phyloP scores from a whole-genome alignment of 2,329 filamentous ascomycete species.

The Clarireedia homoeocarpa region DNA sequence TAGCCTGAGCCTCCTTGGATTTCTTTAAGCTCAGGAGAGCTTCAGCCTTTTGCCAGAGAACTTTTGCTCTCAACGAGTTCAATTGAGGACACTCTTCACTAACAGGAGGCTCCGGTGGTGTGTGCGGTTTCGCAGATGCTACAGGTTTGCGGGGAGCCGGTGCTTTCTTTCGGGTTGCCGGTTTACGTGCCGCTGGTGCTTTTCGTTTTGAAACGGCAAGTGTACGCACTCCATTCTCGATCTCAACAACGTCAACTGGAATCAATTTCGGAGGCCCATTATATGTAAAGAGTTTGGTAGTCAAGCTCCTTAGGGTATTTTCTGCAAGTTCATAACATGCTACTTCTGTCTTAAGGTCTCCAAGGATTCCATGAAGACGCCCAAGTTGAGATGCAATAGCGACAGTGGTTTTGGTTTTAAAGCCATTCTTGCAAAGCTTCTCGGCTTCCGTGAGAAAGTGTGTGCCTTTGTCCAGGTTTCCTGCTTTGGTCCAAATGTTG shows the following conservation, averaged over 20 bases:
- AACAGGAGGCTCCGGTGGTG: conserved; percentile 16
- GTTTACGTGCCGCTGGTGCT: conserved; percentile 20
- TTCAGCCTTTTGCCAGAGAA: conserved; percentile 43
- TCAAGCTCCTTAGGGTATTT: conserved; percentile 36
- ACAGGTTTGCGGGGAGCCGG: conserved; percentile 25
- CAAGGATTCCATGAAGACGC: conserved; percentile 42
- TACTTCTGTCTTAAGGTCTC: conserved; percentile 40
- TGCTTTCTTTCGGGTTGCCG: conserved; percentile 22
- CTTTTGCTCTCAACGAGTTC: conserved; percentile 37
- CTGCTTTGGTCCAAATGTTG: conserved; percentile 48
- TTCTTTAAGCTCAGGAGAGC: conserved; percentile 37
- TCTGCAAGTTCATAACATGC: conserved; percentile 41
- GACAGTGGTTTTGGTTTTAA: conserved; percentile 38
- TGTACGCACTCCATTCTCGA: conserved; percentile 18
- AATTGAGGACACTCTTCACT: conserved; percentile 29
- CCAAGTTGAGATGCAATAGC: conserved; percentile 47
- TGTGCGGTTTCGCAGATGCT: conserved; percentile 20
- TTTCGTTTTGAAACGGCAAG: conserved; percentile 28
- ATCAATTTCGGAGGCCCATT: conserved; percentile 12
- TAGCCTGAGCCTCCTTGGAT: conserved; percentile 49
- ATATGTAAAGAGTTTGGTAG: conserved; percentile 29
- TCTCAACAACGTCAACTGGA: conserved; percentile 13
- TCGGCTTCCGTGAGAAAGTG: conserved; percentile 47
- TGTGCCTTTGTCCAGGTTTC: conserved; percentile 49
- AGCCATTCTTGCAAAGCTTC: conserved; percentile 40